phyloP scores from a whole-genome alignment of 345 rosid species.

The Ricinus communis region DNA sequence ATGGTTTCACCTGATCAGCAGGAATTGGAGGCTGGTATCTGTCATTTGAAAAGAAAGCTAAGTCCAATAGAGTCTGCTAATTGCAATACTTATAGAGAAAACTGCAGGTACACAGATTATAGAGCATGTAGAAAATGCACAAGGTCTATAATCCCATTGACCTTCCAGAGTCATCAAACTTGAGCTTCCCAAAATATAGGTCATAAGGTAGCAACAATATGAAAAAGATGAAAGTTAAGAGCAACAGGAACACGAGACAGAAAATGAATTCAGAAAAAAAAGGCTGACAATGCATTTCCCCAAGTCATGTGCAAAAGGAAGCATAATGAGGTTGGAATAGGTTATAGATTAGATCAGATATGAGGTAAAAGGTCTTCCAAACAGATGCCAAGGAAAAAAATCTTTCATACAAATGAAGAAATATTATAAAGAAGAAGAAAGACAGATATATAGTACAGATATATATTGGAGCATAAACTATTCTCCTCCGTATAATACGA shows the following conservation, averaged over 20 bases:
- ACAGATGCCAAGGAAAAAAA: background rate
- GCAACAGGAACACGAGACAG: background rate
- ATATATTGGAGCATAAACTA: background rate
- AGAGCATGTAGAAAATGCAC: background rate
- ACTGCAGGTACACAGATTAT: no score
- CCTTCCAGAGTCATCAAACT: background rate
- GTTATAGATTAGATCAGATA: background rate
- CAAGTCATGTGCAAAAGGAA: background rate
- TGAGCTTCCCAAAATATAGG: background rate
- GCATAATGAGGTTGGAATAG: background rate
- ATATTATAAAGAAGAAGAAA: background rate
- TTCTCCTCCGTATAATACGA: background rate
- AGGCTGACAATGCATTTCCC: background rate
- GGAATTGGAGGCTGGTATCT: constrained; percentile 40
- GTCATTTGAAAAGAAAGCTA: background rate
- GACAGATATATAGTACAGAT: no score
- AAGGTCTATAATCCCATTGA: background rate
- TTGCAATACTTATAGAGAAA: background rate
- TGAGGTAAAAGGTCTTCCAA: background rate
- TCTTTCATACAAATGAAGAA: no score
- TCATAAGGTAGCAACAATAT: background rate
- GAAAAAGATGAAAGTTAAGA: background rate
- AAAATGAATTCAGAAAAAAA: background rate
- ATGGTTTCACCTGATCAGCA: constrained; percentile 35
- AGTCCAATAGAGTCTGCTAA: background rate